These are phyloP conservation scores for Pyrus bretschneideri DNA, from an alignment of 306 rosid species.

Conservation along the genomic window DNA sequence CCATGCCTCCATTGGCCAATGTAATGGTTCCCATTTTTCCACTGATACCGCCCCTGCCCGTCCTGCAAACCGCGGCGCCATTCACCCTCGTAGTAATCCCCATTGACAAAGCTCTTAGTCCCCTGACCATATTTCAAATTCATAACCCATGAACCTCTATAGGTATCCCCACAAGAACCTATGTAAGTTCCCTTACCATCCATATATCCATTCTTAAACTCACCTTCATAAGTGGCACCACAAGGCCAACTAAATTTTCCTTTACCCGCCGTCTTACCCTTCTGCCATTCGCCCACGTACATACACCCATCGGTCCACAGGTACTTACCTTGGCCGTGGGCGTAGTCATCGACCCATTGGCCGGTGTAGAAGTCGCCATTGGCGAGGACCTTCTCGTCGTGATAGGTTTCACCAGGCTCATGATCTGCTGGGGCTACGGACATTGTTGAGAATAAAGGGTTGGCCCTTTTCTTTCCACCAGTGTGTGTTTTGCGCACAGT, in stretches of 20 bases:
- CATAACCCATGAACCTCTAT: slow-evolving; percentile 73
- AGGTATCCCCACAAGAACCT: slow-evolving; percentile 66
- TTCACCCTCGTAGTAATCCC: slow-evolving; percentile 87
- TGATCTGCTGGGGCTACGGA: slow-evolving; percentile 83
- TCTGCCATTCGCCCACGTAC: slow-evolving; percentile 82
- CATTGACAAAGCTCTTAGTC: slow-evolving; percentile 54
- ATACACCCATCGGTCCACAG: slow-evolving; percentile 89
- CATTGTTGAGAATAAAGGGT: slow-evolving; percentile 59
- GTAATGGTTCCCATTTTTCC: slow-evolving; percentile 71
- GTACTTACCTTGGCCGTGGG: slow-evolving; percentile 78
- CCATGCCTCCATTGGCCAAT: slow-evolving; percentile 77
- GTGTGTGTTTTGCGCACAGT: slow-evolving; percentile 56
- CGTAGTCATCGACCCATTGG: slow-evolving; percentile 46
- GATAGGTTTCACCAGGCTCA: slow-evolving; percentile 41
- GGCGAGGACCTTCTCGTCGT: slow-evolving; percentile 45
- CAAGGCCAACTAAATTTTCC: slow-evolving; percentile 94
- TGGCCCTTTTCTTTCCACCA: slow-evolving; percentile 53
- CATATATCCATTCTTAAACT: slow-evolving; percentile 61
- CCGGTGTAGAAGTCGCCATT: slow-evolving; percentile 85
- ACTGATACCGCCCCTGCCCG: slow-evolving; percentile 82
- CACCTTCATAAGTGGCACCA: slow-evolving; percentile 88
- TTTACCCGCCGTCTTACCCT: slow-evolving; percentile 55
- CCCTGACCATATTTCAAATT: slow-evolving; percentile 77
- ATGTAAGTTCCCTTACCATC: slow-evolving; percentile 79
- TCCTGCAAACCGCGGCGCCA: slow-evolving; percentile 75